Evolutionary conservation across 768 basidiomycete species (phyloP), one percentile per base, ranked within the genome.

Genomic region (Pleurotus sapidus): DNA sequence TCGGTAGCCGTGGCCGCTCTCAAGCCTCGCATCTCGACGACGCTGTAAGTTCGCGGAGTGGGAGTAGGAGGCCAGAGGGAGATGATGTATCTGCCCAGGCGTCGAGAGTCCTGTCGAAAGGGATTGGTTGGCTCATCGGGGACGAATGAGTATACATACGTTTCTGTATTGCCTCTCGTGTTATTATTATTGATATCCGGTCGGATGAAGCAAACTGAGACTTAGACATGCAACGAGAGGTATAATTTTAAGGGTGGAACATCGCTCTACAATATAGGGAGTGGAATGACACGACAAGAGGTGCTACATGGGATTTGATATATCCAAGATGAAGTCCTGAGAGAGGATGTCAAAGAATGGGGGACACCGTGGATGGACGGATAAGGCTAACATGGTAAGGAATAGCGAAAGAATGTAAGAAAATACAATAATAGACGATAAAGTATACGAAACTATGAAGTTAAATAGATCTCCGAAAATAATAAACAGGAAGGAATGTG

Each of bases 81-180:
- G 84, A 81, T 15, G 88, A 89, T 54, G 85, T 90, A 42, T 84
- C 87, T 17, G 69, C 81, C n/a, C 86, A 88, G 63, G 93, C 93
- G 2, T 84, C 85, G 49, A 80, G 87, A 30, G 92, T 86, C 3
- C 70, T 98, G 42, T 90, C 92, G 38, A 88, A 89, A 65, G 96
- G 96, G 6, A 92, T 98, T 53, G 95, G 95, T 25, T 98, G 96
- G 96, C 77, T 98, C 25, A 86, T 98, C 57, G 96, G 96, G 42
- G 68, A 73, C 62, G 61, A 62, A 60, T 67, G 66, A 68, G 15
- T 40, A 54, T 30, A 20, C 45, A 48, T 45, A 45, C 42, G 8
- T 34, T 34, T 34, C 30, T 9, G 30, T 11, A 34, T 11, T 34
- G 30, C 30, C 30, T 34, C 30, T 34, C 30, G 11, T 34, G 8